These are phyloP conservation scores for Aureobasidium leucospermi DNA, from an alignment of 2,329 filamentous ascomycete species.

Conservation along the genomic window DNA sequence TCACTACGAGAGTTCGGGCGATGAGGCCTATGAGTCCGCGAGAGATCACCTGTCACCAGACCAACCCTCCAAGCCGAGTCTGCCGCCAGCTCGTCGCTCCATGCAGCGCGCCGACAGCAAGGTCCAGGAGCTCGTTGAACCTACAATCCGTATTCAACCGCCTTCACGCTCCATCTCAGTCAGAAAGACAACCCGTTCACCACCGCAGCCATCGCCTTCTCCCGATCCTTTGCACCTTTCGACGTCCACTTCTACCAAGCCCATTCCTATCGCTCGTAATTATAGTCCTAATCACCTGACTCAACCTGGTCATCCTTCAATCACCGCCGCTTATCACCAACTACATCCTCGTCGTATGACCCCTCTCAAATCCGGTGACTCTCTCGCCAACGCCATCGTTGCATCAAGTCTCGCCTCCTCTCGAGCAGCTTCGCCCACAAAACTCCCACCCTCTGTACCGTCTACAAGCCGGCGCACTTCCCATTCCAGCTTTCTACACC, in stretches of 20 bases:
- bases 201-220: slow-evolving; percentile 20
- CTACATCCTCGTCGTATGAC: slow-evolving; percentile 31
- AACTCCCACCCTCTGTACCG: slow-evolving; percentile 29
- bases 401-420: slow-evolving; percentile 63
- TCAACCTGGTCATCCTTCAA: slow-evolving; percentile 18
- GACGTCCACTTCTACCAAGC: slow-evolving; percentile 27
- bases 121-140: neutral
- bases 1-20: slow-evolving; percentile 18
- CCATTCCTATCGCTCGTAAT: slow-evolving; percentile 49
- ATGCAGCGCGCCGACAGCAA: slow-evolving; percentile 17
- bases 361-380: slow-evolving; percentile 51
- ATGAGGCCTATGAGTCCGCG: slow-evolving; percentile 21
- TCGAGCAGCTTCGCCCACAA: slow-evolving; percentile 32
- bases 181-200: neutral
- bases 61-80: slow-evolving; percentile 21
- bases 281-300: slow-evolving; percentile 63
- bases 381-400: slow-evolving; percentile 66
- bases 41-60: slow-evolving; percentile 14
- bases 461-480: slow-evolving; percentile 2
- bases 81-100: slow-evolving; percentile 30
- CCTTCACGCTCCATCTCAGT: neutral
- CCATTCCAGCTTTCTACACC: slow-evolving; percentile 27
- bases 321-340: slow-evolving; percentile 27
- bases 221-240: slow-evolving; percentile 26
- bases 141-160: slow-evolving; percentile 4